Conservation (phyloP, 305 asterid species). For the Striga hermonthica region DNA sequence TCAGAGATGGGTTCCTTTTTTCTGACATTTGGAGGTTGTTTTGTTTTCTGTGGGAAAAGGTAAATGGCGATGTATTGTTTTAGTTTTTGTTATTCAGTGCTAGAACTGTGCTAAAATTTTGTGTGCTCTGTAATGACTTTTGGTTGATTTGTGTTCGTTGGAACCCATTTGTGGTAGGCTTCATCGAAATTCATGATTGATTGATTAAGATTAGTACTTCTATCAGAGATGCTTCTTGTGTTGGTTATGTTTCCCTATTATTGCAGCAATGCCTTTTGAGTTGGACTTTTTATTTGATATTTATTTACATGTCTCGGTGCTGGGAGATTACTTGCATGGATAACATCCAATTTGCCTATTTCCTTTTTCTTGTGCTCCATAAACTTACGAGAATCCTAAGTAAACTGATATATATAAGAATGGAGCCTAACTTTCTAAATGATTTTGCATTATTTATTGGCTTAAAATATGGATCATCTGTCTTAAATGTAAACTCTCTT, state of each 20-base stretch:
- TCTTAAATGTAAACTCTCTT: constrained; percentile 8
- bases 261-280: constrained; percentile 4
- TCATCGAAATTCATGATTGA: constrained; percentile 8
- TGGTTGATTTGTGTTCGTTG: neutral
- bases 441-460: neutral
- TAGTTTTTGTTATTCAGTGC: neutral
- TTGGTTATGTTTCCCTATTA: neutral
- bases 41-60: neutral
- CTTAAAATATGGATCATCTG: constrained; percentile 2
- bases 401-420: constrained; percentile 3
- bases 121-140: too few species aligned
- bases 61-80: neutral
- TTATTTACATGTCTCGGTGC: neutral
- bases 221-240: neutral
- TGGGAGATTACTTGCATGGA: neutral
- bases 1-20: constrained; percentile 19
- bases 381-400: constrained; percentile 1
- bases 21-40: constrained; percentile 4
- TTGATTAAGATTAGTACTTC: neutral
- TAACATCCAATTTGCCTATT: neutral
- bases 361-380: neutral
- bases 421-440: constrained; percentile 12
- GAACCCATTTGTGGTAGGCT: constrained; percentile 1
- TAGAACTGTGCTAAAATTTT: too few species aligned
- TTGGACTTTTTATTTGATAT: constrained; percentile 2